Evolutionary conservation across 352 stramenopile species (phyloP).

Genomic region (Phytophthora quininea): DNA sequence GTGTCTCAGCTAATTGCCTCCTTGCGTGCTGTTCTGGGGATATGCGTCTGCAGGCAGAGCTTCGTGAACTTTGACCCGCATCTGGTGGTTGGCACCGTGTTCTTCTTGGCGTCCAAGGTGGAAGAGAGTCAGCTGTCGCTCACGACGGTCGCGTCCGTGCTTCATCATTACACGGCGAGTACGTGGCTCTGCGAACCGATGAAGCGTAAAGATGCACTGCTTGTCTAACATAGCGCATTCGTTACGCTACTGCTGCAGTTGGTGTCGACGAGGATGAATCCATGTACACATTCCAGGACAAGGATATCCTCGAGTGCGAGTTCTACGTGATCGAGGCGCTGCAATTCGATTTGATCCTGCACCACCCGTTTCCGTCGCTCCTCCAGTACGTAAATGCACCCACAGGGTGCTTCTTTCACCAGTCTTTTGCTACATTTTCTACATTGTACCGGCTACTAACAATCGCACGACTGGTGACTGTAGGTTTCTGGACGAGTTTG

Average conservation of each 20-base stretch:
- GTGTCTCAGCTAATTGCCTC: neutral
- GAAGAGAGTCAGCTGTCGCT: slow-evolving; percentile 88
- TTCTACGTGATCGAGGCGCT: slow-evolving; percentile 90
- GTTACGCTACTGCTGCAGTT: slow-evolving; percentile 33
- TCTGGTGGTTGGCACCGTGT: slow-evolving; percentile 82
- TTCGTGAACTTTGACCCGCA: slow-evolving; percentile 91
- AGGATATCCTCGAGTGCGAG: slow-evolving; percentile 91
- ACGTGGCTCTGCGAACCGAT: slow-evolving; percentile 7
- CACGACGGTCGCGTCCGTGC: slow-evolving; percentile 75
- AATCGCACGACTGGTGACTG: neutral
- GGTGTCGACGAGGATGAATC: slow-evolving; percentile 86
- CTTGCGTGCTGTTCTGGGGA: neutral
- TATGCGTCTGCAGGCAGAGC: slow-evolving; percentile 68
- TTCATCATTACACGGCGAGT: slow-evolving; percentile 90
- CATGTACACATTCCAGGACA: slow-evolving; percentile 90
- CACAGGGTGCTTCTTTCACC: neutral
- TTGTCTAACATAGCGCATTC: slow-evolving; percentile 6
- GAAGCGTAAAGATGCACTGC: neutral
- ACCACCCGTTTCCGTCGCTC: slow-evolving; percentile 84
- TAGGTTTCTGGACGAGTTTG: slow-evolving; percentile 85
- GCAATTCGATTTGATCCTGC: slow-evolving; percentile 89
- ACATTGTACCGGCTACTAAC: neutral
- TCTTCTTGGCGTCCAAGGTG: slow-evolving; percentile 89
- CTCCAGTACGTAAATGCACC: slow-evolving; percentile 54
- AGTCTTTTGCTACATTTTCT: neutral